These are phyloP conservation scores for Monosporascus sp. DNA, from an alignment of 2,329 filamentous ascomycete species.

Conservation along the genomic window DNA sequence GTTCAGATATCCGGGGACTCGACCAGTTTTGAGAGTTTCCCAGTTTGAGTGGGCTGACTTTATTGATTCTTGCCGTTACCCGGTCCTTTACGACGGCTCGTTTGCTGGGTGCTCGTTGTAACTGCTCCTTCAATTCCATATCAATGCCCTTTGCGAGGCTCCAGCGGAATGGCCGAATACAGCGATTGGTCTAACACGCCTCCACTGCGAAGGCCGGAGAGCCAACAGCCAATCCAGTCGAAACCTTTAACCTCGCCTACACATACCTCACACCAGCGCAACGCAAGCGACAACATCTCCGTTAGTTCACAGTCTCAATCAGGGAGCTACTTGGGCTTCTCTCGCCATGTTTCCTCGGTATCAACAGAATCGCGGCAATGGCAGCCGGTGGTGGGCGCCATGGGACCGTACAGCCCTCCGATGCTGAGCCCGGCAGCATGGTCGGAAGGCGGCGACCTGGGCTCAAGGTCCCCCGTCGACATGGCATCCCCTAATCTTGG, in stretches of 20 bases:
- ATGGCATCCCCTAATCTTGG: background rate
- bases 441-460: constrained; percentile 7
- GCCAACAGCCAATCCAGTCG: constrained; percentile 1
- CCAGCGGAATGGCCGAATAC: background rate
- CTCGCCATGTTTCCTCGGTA: constrained; percentile 1
- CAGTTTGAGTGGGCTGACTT: too few species aligned
- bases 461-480: constrained; percentile 2
- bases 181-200: background rate
- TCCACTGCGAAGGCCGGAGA: background rate
- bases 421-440: background rate
- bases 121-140: background rate
- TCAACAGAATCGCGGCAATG: constrained; percentile 10
- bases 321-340: background rate
- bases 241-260: constrained; percentile 1
- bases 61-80: too few species aligned
- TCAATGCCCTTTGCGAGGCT: background rate
- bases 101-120: background rate
- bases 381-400: constrained; percentile 4
- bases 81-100: background rate
- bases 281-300: constrained; percentile 9
- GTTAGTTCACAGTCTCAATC: constrained; percentile 6
- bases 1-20: background rate
- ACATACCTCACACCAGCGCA: constrained; percentile 3
- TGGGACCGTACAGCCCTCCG: background rate
- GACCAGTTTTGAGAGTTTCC: background rate